Conservation (phyloP, 192 early-diverging fungal species). For the Jimgerdemannia flammicorona region DNA sequence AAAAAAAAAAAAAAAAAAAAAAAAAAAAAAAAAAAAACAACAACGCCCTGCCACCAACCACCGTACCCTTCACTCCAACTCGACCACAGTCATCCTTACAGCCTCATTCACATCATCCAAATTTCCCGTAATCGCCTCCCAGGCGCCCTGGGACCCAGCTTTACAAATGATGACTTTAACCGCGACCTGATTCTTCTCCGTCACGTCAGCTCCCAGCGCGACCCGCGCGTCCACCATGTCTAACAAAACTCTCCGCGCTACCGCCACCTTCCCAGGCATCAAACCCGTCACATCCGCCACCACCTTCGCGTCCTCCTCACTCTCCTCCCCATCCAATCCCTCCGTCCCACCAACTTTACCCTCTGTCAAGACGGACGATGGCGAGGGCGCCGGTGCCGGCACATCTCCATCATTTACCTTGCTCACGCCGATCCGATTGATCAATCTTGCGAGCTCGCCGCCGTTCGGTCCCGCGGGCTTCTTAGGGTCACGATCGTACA, state of each 20-base stretch:
- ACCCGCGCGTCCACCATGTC: neutral
- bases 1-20: too few relatives aligned
- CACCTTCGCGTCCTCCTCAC: neutral
- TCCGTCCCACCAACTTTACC: neutral
- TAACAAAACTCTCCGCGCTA: neutral
- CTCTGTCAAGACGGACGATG: neutral
- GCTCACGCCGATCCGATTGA: neutral
- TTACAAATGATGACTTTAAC: neutral
- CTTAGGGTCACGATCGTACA: slow-evolving; percentile 31
- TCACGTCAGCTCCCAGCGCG: too few relatives aligned
- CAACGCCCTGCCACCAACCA: too few relatives aligned
- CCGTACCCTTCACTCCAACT: neutral
- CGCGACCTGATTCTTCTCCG: neutral
- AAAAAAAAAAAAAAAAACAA: too few relatives aligned
- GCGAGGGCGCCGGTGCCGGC: neutral
- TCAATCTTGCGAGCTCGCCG: neutral
- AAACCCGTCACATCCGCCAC: neutral
- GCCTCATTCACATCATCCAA: neutral
- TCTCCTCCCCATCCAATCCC: neutral
- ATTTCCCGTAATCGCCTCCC: neutral
- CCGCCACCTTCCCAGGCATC: neutral
- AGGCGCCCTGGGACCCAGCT: neutral
- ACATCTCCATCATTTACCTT: neutral
- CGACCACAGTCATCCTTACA: neutral
- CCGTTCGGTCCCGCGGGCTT: too few relatives aligned